Base-by-base conservation (phyloP, 352 stramenopile genomes). In the Pythium sukuiense region DNA sequence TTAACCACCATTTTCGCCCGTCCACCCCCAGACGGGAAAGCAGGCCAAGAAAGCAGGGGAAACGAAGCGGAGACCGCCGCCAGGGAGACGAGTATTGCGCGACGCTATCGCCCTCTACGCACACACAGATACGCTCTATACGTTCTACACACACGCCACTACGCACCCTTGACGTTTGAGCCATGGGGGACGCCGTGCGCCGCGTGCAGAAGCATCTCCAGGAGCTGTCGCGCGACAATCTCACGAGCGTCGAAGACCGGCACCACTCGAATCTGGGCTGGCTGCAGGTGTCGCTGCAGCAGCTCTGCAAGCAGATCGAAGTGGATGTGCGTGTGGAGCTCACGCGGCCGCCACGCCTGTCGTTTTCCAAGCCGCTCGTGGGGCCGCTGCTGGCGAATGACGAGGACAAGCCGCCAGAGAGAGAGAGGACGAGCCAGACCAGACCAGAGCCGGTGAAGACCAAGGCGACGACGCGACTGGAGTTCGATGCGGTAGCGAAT, bases 181-280 rank as follows among this genome's bases (percentile, higher is more conserved):
- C 45, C 41, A 90, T 92, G 81, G 73, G 81, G 37, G 84, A 92
- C 64, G 81, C 80, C 59, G 81, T 90, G 66, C 71, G 82, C 63
- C 80, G 77, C 69, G 77, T 89, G 60, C 80, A 79, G 59, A 65
- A 74, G 55, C 79, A 82, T 37, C 67, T 92, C 49, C 80, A 83
- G 59, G 67, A 72, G 32, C 60, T 88, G 24, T 79, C 79, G 56
- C 80, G 74, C 37, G 81, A 86, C 14, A 73, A 89, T 59, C 87
- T 83, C 67, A 58, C 60, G 30, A 67, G 50, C 41, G 49, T 90
- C 55, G 81, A 92, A 59, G 62, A 78, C 41, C 43, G 63, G 9
- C 79, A 89, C 35, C 75, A 64, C 32, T 33, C 33, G 48, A 85
- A 85, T 41, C 60, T 88, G 12, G 67, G 65, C 13, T 83, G 72